phyloP scores from a whole-genome alignment of 2,329 filamentous ascomycete species.

The Lachnum nothofagi region DNA sequence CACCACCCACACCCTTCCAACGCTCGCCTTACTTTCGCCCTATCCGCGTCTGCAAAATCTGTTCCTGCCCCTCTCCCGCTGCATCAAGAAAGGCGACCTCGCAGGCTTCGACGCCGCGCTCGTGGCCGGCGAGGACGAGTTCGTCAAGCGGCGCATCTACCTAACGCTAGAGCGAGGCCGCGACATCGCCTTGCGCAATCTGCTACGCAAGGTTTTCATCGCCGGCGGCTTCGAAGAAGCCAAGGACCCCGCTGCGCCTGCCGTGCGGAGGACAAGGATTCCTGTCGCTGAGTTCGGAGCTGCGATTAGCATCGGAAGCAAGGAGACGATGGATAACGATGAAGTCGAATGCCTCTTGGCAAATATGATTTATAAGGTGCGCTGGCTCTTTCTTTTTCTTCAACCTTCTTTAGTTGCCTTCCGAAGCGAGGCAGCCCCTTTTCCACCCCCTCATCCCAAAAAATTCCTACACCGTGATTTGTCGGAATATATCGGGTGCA shows the following conservation, averaged over 20 bases:
- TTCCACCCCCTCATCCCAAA: conserved; percentile 2
- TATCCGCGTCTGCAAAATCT: conserved; percentile 72
- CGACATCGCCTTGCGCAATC: conserved; percentile 85
- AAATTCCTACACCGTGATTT: conserved; percentile 2
- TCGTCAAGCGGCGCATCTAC: conserved; percentile 89
- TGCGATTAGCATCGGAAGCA: conserved; percentile 69
- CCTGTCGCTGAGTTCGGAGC: conserved; percentile 79
- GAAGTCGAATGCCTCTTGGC: conserved; percentile 93
- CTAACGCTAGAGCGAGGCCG: conserved; percentile 87
- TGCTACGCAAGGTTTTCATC: conserved; percentile 86
- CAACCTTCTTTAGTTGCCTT: conserved; percentile 1
- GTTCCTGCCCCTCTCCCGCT: conserved; percentile 71
- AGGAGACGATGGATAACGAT: conserved; percentile 69
- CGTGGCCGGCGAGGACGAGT: conserved; percentile 78
- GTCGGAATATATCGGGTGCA: conserved; percentile 8
- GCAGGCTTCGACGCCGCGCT: conserved; percentile 79
- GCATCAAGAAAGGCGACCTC: conserved; percentile 79
- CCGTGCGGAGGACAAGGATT: conserved; percentile 68
- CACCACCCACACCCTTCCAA: conserved; percentile 80
- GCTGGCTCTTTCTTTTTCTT: conserved; percentile 25
- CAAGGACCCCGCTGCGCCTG: conserved; percentile 61
- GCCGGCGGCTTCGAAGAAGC: conserved; percentile 74
- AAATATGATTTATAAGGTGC: conserved; percentile 97
- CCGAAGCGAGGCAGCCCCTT: conserved; percentile 13
- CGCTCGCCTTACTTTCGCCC: conserved; percentile 60